These are phyloP conservation scores for Ilex asprella DNA, from an alignment of 257 asterid genomes.

Conservation along the genomic window DNA sequence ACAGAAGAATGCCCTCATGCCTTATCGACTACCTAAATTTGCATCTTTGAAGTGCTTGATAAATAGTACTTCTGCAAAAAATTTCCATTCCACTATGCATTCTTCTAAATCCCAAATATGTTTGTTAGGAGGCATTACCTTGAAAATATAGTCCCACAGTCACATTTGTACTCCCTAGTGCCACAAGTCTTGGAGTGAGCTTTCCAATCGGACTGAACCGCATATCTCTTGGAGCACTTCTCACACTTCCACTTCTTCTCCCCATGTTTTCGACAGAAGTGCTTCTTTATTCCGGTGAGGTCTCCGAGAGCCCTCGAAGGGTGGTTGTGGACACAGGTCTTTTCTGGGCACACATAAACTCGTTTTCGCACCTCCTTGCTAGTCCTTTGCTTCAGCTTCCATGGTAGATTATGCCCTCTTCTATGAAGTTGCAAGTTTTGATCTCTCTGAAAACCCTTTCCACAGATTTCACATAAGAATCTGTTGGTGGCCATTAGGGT, in stretches of 20 bases:
- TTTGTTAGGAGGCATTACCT: conserved; percentile 29
- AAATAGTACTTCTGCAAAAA: no score
- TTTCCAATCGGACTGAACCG: conserved; percentile 90
- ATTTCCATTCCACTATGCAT: no score
- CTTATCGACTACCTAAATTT: no score
- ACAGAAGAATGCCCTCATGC: no score
- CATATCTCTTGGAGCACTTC: conserved; percentile 77
- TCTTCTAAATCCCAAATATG: no score
- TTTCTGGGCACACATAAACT: conserved; percentile 91
- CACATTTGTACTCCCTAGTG: conserved; percentile 83
- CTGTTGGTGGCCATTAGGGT: conserved; percentile 93
- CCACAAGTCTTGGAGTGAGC: conserved; percentile 96
- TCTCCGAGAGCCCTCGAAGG: conserved; percentile 91
- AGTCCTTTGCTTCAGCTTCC: conserved; percentile 87
- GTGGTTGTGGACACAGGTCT: conserved; percentile 66
- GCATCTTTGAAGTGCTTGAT: no score
- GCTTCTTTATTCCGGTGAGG: conserved; percentile 86
- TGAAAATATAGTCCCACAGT: conserved; percentile 84
- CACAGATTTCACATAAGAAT: conserved; percentile 79
- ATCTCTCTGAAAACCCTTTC: conserved; percentile 93
- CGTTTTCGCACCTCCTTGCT: conserved; percentile 63
- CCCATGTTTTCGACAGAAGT: conserved; percentile 85
- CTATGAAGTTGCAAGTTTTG: conserved; percentile 85
- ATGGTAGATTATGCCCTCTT: conserved; percentile 87
- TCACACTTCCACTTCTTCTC: conserved; percentile 98